These are phyloP conservation scores for Parastagonospora nodorum DNA, from an alignment of 2,329 filamentous ascomycete species.

Conservation along the genomic window DNA sequence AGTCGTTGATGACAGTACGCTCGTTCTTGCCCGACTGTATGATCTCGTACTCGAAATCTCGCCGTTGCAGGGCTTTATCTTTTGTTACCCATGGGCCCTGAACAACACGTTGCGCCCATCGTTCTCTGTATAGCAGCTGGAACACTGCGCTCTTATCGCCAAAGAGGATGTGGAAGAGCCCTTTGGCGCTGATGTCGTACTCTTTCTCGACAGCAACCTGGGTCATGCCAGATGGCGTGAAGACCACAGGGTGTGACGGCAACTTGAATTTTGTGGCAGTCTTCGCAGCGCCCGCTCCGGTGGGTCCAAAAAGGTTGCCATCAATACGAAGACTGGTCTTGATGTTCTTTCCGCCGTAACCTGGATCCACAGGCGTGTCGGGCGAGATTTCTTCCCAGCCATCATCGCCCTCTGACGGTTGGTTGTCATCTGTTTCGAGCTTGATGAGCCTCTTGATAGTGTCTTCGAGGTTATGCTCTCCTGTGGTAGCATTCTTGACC, in stretches of 20 bases:
- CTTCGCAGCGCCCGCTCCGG: slow-evolving; percentile 47
- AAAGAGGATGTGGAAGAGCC: slow-evolving; percentile 93
- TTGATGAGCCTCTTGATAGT: slow-evolving; percentile 74
- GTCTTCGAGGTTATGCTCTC: slow-evolving; percentile 71
- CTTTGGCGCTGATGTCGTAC: slow-evolving; percentile 91
- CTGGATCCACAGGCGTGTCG: slow-evolving; percentile 63
- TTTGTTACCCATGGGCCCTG: slow-evolving; percentile 82
- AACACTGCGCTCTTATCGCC: slow-evolving; percentile 96
- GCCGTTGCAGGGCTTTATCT: slow-evolving; percentile 72
- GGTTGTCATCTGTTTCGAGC: slow-evolving; percentile 67
- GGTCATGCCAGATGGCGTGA: slow-evolving; percentile 82
- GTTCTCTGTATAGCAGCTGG: slow-evolving; percentile 83
- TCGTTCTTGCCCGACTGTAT: slow-evolving; percentile 51
- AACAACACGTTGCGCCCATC: slow-evolving; percentile 60
- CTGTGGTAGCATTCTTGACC: slow-evolving; percentile 77
- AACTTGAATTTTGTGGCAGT: slow-evolving; percentile 76
- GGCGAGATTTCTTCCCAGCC: slow-evolving; percentile 87
- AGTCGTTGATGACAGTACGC: slow-evolving; percentile 69
- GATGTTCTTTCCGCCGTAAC: slow-evolving; percentile 55
- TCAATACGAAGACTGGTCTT: slow-evolving; percentile 66
- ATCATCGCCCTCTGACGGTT: slow-evolving; percentile 73
- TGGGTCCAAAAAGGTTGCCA: slow-evolving; percentile 60
- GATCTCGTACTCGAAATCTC: slow-evolving; percentile 82
- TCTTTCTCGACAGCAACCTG: slow-evolving; percentile 75
- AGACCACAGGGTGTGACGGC: slow-evolving; percentile 78